These are phyloP conservation scores for Kodamaea sp. DNA, from an alignment of 1,139 yeast genomes.

Conservation along the genomic window DNA sequence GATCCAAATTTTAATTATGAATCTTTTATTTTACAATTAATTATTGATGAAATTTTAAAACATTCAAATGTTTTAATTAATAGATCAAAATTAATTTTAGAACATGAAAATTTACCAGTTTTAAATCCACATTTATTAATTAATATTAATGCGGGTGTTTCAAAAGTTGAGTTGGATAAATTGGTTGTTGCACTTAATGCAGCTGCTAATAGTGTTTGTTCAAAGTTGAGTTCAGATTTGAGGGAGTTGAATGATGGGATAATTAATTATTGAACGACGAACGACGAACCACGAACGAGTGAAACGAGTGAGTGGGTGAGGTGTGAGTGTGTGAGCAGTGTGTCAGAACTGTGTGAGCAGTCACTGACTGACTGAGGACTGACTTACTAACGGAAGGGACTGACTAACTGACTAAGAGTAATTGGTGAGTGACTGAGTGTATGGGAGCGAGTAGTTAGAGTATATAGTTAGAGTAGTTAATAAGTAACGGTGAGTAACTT, in stretches of 20 bases:
- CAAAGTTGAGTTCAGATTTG: background rate
- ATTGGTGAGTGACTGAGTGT: too few relatives aligned
- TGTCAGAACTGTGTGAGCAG: too few relatives aligned
- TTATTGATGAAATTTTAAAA: slow-evolving; percentile 52
- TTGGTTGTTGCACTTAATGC: slow-evolving; percentile 14
- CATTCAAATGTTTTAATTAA: slow-evolving; percentile 60
- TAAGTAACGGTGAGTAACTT: too few relatives aligned
- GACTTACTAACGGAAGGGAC: too few relatives aligned
- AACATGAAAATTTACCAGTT: slow-evolving; percentile 75
- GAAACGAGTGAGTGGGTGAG: too few relatives aligned
- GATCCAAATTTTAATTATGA: slow-evolving; percentile 54
- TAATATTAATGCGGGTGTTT: slow-evolving; percentile 53
- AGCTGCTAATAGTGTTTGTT: slow-evolving; percentile 15
- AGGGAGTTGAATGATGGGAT: slow-evolving; percentile 3
- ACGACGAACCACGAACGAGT: too few relatives aligned
- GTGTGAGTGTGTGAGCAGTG: too few relatives aligned
- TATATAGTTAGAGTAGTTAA: too few relatives aligned
- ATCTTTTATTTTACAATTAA: slow-evolving; percentile 56
- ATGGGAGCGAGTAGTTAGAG: too few relatives aligned
- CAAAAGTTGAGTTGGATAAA: slow-evolving; percentile 47
- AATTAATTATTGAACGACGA: too few relatives aligned
- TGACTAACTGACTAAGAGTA: too few relatives aligned
- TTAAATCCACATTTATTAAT: slow-evolving; percentile 66
- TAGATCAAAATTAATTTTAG: slow-evolving; percentile 64
- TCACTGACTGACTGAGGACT: too few relatives aligned